Conservation (phyloP, 352 stramenopile genomes). For the Phytophthora colocasiae region DNA sequence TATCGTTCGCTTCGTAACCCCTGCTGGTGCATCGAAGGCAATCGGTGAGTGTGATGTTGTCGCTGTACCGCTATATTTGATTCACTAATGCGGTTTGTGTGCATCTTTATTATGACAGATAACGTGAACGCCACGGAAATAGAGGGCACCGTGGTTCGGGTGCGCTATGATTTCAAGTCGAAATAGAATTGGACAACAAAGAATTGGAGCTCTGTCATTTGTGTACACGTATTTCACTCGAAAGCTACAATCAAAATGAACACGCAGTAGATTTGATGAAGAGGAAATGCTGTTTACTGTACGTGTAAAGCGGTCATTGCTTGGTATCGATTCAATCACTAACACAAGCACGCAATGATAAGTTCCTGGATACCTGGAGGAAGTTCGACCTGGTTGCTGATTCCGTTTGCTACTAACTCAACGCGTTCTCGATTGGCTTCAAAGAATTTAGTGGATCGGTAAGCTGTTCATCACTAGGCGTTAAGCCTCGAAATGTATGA, state of each 20-base stretch:
- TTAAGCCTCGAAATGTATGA: background rate
- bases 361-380: conserved; percentile 23
- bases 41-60: conserved; percentile 60
- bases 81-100: conserved; percentile 6
- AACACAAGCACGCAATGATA: conserved; percentile 26
- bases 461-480: conserved; percentile 17
- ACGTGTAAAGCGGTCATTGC: no score
- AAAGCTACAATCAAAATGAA: no score
- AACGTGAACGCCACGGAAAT: conserved; percentile 71
- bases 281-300: background rate
- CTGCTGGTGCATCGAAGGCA: conserved; percentile 56
- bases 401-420: conserved; percentile 17
- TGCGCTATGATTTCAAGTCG: conserved; percentile 32
- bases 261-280: conserved; percentile 11
- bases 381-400: conserved; percentile 31
- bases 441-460: conserved; percentile 19
- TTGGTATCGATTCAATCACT: no score
- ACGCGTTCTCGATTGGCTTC: conserved; percentile 35
- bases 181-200: background rate
- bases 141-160: conserved; percentile 69
- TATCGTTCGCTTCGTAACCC: conserved; percentile 67
- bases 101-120: conserved; percentile 37
- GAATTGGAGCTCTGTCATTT: conserved; percentile 29
- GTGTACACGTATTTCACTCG: no score
- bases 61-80: background rate